Base-by-base conservation (phyloP, 2,329 filamentous ascomycete genomes). In the Leptodontidium sp. region DNA sequence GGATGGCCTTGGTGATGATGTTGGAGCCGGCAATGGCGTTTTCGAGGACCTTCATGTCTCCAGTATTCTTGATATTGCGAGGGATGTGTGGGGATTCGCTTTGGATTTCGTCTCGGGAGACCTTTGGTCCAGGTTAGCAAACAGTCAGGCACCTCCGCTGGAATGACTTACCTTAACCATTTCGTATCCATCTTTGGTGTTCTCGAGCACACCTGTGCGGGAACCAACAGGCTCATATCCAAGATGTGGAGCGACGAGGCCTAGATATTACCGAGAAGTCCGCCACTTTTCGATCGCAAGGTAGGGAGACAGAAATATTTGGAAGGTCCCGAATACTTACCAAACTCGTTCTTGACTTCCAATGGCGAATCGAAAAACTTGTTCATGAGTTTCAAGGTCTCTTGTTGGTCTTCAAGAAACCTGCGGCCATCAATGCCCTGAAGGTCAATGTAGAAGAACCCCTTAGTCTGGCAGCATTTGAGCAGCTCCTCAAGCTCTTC, bases 391-490 rank as follows among this genome's bases (percentile, higher is more conserved):
- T 82, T 80, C 38, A 87, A 80, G 2, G 82, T 83, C 72, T 85
- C 81, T 75, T 86, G 80, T 71, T 85, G 81, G 76, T 87, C 85
- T 45, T 82, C 80, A 67, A 87, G 80, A 77, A 86, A 82, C 58
- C 85, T 77, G 68, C 84, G 83, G 70, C 85, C 85, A 73, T 87
- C 85, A 68, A 87, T 84, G 70, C 80, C 81, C 70, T 83, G 75
- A 9, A 87, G 81, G 75, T 87, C 83, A 50, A 88, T 81, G 75
- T 87, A 86, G 78, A 87, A 88, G 80, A 83, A 88, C 1, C 86
- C 86, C 43, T 85, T 82, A 24, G 82, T 79, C 68, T 84, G 79
- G 76, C 86, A 87, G 71, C 80, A 81, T 45, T 81, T 78, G 65
- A 86, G 76, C 8, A 87, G 79, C 73, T 82, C 85, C 69, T 87